phyloP scores from a whole-genome alignment of 306 rosid species.

The Crotalaria pallida region DNA sequence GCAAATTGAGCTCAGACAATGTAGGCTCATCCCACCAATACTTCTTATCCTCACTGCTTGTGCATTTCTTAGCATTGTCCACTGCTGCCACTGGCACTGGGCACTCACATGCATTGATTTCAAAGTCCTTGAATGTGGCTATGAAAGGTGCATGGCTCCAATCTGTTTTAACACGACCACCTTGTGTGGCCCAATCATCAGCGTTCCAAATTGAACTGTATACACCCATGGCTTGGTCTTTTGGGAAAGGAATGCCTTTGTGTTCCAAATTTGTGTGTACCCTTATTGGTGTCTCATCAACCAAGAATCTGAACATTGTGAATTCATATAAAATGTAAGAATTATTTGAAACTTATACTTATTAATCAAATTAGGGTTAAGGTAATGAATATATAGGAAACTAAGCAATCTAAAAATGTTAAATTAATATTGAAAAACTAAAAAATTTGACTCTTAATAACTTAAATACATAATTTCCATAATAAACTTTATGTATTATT shows the following conservation, averaged over 20 bases:
- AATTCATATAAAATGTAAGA: background rate
- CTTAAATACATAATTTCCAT: too few species aligned
- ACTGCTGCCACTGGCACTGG: constrained; percentile 23
- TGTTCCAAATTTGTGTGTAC: constrained; percentile 77
- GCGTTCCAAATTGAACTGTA: constrained; percentile 97
- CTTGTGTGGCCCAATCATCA: constrained; percentile 99
- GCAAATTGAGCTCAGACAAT: constrained; percentile 51
- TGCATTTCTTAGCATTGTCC: constrained; percentile 46
- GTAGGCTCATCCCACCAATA: constrained; percentile 93
- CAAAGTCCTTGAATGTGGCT: constrained; percentile 63
- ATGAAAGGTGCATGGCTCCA: constrained; percentile 91
- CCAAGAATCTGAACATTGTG: constrained; percentile 44
- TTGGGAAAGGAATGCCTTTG: constrained; percentile 72
- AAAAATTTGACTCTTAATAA: too few species aligned
- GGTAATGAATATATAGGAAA: too few species aligned
- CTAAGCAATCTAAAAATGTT: too few species aligned
- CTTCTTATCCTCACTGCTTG: constrained; percentile 47
- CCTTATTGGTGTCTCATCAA: constrained; percentile 82
- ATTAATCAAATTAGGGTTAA: too few species aligned
- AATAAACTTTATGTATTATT: too few species aligned
- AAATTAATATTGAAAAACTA: too few species aligned
- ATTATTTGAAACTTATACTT: background rate
- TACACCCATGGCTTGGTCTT: constrained; percentile 91
- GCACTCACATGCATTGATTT: constrained; percentile 64
- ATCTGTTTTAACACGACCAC: constrained; percentile 88